Evolutionary conservation across 2,329 filamentous ascomycete species (phyloP), one percentile per base, ranked within the genome.

Genomic region (Erysiphe pulchra): DNA sequence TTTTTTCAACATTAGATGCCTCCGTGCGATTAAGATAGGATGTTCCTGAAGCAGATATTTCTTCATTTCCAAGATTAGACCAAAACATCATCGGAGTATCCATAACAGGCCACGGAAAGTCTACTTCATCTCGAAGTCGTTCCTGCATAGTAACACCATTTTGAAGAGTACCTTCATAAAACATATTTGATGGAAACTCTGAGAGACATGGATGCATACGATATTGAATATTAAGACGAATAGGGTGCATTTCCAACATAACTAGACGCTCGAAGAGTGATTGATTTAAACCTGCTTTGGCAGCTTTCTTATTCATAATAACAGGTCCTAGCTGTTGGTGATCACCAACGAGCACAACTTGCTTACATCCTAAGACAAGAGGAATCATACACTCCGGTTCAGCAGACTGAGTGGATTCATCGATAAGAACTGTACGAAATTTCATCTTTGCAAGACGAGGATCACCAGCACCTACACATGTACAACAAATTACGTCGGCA

Each of bases 71-170:
- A 46, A 94, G 67, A 59, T 98, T 98, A 24, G 85, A 92, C 90
- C 90, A 98, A 65, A 98, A 98, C 90, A 95, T 95, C 90, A 98
- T 98, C 2, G 90, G 90, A 54, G 77, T 84, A 59, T 95, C 87
- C 17, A 69, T 74, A 30, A 93, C 83, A 2, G 90, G 90, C 90
- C 90, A 98, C 12, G 90, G 90, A 60, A 98, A 98, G 61, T 98
- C 90, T 28, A 98, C 84, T 55, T 98, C 87, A 52, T 80, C 80
- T 50, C 87, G 79, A 51, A 95, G 70, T 49, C 90, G 79, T 57
- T 92, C 80, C 53, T 83, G 77, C 59, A 81, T 81, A 0, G 86
- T 92, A 42, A 98, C 83, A 58, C 90, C 90, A 54, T 98, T 98
- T 62, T 98, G 90, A 46, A 98, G 70, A 47, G 84, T 90, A 17